Evolutionary conservation across 768 basidiomycete genomes (phyloP).

Genomic region (Pholiota conissans): DNA sequence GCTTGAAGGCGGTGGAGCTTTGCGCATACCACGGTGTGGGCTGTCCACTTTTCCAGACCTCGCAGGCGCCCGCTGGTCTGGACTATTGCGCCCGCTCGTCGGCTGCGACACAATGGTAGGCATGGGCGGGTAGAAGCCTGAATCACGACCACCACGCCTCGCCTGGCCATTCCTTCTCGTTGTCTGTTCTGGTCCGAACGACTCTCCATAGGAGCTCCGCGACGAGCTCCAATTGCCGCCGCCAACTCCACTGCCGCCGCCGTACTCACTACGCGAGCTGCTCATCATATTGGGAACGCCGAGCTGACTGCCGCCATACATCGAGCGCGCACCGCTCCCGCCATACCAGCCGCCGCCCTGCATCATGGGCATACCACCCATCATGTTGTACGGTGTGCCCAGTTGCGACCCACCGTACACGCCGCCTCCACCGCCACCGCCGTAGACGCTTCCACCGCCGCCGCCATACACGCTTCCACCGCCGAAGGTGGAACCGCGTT

Average conservation of each 20-base stretch:
- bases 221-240: slow-evolving; percentile 54
- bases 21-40: slow-evolving; percentile 20
- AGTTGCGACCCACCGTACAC: slow-evolving; percentile 23
- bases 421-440: slow-evolving; percentile 3
- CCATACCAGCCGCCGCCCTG: slow-evolving; percentile 42
- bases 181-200: slow-evolving; percentile 42
- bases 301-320: slow-evolving; percentile 45
- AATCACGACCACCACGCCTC: slow-evolving; percentile 27
- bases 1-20: slow-evolving; percentile 59
- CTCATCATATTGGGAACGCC: slow-evolving; percentile 26
- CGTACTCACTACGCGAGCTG: slow-evolving; percentile 65
- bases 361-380: slow-evolving; percentile 32
- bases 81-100: slow-evolving; percentile 18
- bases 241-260: slow-evolving; percentile 43
- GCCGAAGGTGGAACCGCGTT: slow-evolving; percentile 66
- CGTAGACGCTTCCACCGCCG: background rate
- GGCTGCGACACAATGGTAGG: slow-evolving; percentile 32
- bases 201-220: slow-evolving; percentile 71
- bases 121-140: slow-evolving; percentile 43
- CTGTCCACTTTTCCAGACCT: slow-evolving; percentile 21
- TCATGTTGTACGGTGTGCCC: slow-evolving; percentile 35
- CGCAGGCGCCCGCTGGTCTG: slow-evolving; percentile 34
- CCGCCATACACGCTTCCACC: slow-evolving; percentile 21
- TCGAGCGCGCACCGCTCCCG: slow-evolving; percentile 41
- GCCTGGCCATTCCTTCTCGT: slow-evolving; percentile 13